Evolutionary conservation across 1,284 basidiomycete species (phyloP), one percentile per base, ranked within the genome.

Genomic region (Cryptococcus sp.): DNA sequence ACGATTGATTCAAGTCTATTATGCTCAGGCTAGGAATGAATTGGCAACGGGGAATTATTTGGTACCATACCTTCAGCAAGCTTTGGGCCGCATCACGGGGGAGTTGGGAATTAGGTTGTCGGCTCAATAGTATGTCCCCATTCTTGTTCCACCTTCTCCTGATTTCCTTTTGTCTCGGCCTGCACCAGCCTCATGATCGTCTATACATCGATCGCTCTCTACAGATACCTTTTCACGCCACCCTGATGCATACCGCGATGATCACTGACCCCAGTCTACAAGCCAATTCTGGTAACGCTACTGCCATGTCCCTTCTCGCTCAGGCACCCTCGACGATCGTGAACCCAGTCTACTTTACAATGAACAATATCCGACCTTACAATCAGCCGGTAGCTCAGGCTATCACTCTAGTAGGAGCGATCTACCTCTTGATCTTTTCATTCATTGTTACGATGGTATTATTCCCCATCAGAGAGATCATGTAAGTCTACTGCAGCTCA

Each of bases 351-450:
- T 73, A 65, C 22, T 83, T 79, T 60, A 78, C 72, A 0, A 54
- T 82, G 23, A 58, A 76, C 50, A 87, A 89, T 63, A 60, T 86
- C 1, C 75, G 82, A 31, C 85, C 86, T 0, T 89, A 86, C 64
- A 59, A 70, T 52, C 75, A 82, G 37, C 81, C 85, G 22, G 87
- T 87, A 4, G 86, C 86, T 0, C 78, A 81, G 10, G 88, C 87
- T 0, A 80, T 84, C 42, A 80, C 83, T 39, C 86, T 85, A 54
- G 86, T 89, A 23, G 88, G 73, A 19, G 59, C 70, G 18, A 74
- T 89, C 54, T 90, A 88, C 74, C 76, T 86, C 42, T 74, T 83
- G 49, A 87, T 89, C 54, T 70, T 75, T 55, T 51, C 63, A 5
- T 64, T 66, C 53, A 52, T 66, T 52, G 57, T 77, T 64, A 78